A percentile compares a stretch with the other conserved stretches of the same genome.
These are phyloP conservation scores for Fusarium proliferatum DNA, from an alignment of 2,329 filamentous ascomycete species.

Conservation along the genomic window DNA sequence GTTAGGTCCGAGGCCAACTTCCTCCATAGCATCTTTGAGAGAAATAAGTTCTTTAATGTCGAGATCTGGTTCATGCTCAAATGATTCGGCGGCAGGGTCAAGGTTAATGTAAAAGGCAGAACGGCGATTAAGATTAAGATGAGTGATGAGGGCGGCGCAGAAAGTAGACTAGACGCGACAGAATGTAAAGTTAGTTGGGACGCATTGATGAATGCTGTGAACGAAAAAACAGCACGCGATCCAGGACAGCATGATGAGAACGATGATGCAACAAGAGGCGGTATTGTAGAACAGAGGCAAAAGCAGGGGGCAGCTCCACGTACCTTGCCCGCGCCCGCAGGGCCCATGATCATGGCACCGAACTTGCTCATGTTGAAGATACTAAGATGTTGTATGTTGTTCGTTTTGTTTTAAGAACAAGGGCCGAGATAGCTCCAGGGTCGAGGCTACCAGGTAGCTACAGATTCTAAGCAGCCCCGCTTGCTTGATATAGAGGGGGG, in stretches of 20 bases:
- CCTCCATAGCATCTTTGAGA: slow-evolving; percentile 96
- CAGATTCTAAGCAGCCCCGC: slow-evolving; percentile 32
- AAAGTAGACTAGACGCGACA: slow-evolving; percentile 78
- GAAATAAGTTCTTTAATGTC: slow-evolving; percentile 96
- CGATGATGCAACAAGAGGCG: slow-evolving; percentile 17
- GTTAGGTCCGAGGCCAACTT: slow-evolving; percentile 89
- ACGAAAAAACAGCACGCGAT: slow-evolving; percentile 36
- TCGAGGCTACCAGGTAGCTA: slow-evolving; percentile 18
- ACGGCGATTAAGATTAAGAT: slow-evolving; percentile 89
- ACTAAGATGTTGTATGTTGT: slow-evolving; percentile 22
- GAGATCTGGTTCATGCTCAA: slow-evolving; percentile 90
- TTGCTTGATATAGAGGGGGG: slow-evolving; percentile 9
- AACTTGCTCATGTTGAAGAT: slow-evolving; percentile 83
- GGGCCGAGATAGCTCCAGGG: slow-evolving; percentile 22
- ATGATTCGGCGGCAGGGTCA: slow-evolving; percentile 93
- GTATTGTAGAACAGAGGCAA: slow-evolving; percentile 11
- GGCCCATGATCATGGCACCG: slow-evolving; percentile 94
- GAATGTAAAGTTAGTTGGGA: slow-evolving; percentile 20
- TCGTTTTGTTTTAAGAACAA: slow-evolving; percentile 16
- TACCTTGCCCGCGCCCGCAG: slow-evolving; percentile 93
- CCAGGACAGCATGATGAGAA: slow-evolving; percentile 15
- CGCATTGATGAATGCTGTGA: slow-evolving; percentile 8
- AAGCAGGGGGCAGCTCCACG: slow-evolving; percentile 36
- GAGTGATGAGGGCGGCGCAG: slow-evolving; percentile 91
- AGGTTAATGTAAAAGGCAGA: slow-evolving; percentile 98